These are phyloP conservation scores for Globisporangium paddicum DNA, from an alignment of 352 stramenopile genomes.

Conservation along the genomic window DNA sequence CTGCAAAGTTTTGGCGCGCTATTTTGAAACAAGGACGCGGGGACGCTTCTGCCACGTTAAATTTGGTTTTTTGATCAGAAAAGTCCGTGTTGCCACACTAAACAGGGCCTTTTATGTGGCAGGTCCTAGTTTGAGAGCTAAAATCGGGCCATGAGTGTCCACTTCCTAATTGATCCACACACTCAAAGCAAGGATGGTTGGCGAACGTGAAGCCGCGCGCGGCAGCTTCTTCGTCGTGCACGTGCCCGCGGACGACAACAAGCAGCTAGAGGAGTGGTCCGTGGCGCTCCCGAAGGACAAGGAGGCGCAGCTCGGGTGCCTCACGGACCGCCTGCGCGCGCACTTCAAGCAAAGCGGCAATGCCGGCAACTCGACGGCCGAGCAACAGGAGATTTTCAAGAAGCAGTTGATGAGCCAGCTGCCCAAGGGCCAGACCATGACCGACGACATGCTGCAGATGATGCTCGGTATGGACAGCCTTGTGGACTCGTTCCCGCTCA, in stretches of 20 bases:
- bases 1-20: slow-evolving; percentile 1
- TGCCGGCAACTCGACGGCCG: slow-evolving; percentile 23
- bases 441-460: slow-evolving; percentile 79
- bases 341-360: slow-evolving; percentile 63
- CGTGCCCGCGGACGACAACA: slow-evolving; percentile 47
- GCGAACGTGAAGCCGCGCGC: slow-evolving; percentile 34
- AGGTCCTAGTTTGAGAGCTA: neutral
- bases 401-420: slow-evolving; percentile 72
- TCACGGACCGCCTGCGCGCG: slow-evolving; percentile 73
- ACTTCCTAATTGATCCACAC: neutral
- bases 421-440: slow-evolving; percentile 53
- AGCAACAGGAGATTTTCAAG: slow-evolving; percentile 80
- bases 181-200: slow-evolving; percentile 36
- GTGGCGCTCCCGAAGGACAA: slow-evolving; percentile 70
- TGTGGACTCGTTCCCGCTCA: slow-evolving; percentile 84
- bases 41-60: neutral
- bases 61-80: neutral
- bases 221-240: slow-evolving; percentile 74
- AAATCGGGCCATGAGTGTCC: neutral
- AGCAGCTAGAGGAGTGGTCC: slow-evolving; percentile 67
- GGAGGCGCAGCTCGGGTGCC: slow-evolving; percentile 70
- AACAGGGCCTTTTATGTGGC: neutral
- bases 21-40: slow-evolving; percentile 1
- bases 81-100: neutral
- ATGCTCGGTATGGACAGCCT: slow-evolving; percentile 87